Evolutionary conservation across 345 rosid genomes (phyloP), one percentile per base, ranked within the genome.

Genomic region (Stellera chamaejasme): DNA sequence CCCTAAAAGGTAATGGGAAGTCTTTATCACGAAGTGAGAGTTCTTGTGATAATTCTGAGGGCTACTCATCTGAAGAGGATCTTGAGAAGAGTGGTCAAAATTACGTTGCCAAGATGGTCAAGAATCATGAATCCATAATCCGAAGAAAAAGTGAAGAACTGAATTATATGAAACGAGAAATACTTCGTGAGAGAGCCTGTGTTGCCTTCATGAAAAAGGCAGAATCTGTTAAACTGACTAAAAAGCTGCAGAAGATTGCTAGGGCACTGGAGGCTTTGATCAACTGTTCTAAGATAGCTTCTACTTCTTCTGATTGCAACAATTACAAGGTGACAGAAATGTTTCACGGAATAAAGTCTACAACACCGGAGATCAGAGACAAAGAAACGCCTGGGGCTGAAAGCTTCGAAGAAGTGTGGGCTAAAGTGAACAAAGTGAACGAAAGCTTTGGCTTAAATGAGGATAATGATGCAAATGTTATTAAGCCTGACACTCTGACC

Each of bases 41-140:
- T n/a, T 19, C 23, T 19, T 19, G 23, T 19, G 10, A 45, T 10
- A 8, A 7, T 9, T 12, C 8, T 54, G 53, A 12, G 9, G 42
- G n/a, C 6, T 53, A 55, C 52, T 58, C 51, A 48, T 36, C 57
- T 25, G 54, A 49, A 28, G 46, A 10, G 53, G 68, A 25, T 32
- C 16, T 45, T 26, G 80, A 65, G 44, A 61, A 71, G 49, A 74
- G 67, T 54, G 62, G 48, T 2, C 64, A 65, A 2, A 58, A 67
- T 43, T 47, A 11, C 54, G 87, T 83, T 56, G 76, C 88, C 1
- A 77, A 77, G 77, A 44, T 84, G 74, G 77, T 82, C 59, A 75
- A 82, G 76, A 80, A 66, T 65, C 91, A 84, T 43, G 89, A 82
- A 72, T 76, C 78, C 4, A 69, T 77, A 55, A 87, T 82, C 55